A percentile compares a stretch with the other conserved stretches of the same genome.
phyloP scores from a whole-genome alignment of 495 filamentous ascomycete genomes.

The Opeltia flavorubescens region DNA sequence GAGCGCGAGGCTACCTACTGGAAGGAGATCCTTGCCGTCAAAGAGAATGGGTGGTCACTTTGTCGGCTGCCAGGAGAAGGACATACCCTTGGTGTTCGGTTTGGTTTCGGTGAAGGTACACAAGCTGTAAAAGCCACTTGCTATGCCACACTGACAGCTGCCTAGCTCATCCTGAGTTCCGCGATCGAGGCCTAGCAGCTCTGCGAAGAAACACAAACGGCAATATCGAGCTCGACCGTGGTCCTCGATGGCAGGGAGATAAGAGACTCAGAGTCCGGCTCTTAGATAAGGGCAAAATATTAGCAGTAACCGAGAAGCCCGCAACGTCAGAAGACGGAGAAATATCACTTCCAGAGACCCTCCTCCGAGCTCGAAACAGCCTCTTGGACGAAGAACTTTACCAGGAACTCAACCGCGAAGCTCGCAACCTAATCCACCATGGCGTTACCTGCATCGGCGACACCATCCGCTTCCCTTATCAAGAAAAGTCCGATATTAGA shows the following conservation, averaged over 20 bases:
- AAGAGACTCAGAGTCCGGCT: constrained; percentile 52
- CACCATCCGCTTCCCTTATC: constrained; percentile 12
- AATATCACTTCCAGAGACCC: constrained; percentile 28
- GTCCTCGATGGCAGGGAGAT: constrained; percentile 38
- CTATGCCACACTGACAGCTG: background rate
- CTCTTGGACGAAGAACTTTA: constrained; percentile 89
- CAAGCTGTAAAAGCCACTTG: constrained; percentile 3
- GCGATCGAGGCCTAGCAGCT: constrained; percentile 61
- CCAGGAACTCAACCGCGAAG: constrained; percentile 76
- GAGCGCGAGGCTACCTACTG: constrained; percentile 73
- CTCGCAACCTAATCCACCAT: constrained; percentile 48
- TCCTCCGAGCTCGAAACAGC: constrained; percentile 73
- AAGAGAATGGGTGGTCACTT: constrained; percentile 71
- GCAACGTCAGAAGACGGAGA: constrained; percentile 21
- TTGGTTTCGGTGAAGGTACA: constrained; percentile 68
- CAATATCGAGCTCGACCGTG: constrained; percentile 56
- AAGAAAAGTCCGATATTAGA: constrained; percentile 37
- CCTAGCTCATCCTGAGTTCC: constrained; percentile 56
- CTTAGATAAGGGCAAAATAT: constrained; percentile 25
- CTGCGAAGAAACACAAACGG: constrained; percentile 64
- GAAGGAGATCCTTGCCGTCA: constrained; percentile 67
- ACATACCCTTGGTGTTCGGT: constrained; percentile 68
- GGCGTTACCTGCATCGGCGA: constrained; percentile 30
- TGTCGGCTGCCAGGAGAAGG: constrained; percentile 57
- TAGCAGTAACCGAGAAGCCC: constrained; percentile 27